Conservation (phyloP, 2,329 filamentous ascomycete species). For the Penicillium sp. region DNA sequence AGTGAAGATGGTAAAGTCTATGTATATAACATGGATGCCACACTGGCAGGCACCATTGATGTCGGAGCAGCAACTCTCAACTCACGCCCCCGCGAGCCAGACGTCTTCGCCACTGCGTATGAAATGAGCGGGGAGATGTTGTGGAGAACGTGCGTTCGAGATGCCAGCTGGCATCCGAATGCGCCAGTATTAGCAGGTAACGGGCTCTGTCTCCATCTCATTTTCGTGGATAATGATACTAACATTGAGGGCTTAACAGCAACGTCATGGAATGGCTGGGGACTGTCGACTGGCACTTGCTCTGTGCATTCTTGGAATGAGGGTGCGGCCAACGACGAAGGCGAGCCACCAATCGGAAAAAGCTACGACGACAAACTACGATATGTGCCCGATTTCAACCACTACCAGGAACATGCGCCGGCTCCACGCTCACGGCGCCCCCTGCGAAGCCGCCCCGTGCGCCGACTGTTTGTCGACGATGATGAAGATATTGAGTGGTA, state of each 20-base stretch:
- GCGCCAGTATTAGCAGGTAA: slow-evolving; percentile 72
- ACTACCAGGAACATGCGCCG: slow-evolving; percentile 23
- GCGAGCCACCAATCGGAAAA: slow-evolving; percentile 56
- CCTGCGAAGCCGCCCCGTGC: slow-evolving; percentile 25
- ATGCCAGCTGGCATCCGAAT: slow-evolving; percentile 87
- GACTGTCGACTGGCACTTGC: slow-evolving; percentile 69
- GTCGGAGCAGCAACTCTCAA: slow-evolving; percentile 68
- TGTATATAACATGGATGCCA: slow-evolving; percentile 91
- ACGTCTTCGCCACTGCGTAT: slow-evolving; percentile 56
- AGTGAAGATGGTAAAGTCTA: slow-evolving; percentile 87
- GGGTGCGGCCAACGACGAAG: slow-evolving; percentile 61
- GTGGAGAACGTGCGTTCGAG: slow-evolving; percentile 78
- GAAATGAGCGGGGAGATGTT: slow-evolving; percentile 54
- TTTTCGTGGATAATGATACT: not conserved
- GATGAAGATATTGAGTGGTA: slow-evolving; percentile 18
- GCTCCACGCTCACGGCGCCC: slow-evolving; percentile 12
- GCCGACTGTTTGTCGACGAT: slow-evolving; percentile 12
- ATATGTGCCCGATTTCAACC: slow-evolving; percentile 47
- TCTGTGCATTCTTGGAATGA: slow-evolving; percentile 77
- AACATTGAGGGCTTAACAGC: slow-evolving; percentile 53
- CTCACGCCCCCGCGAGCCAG: slow-evolving; percentile 55
- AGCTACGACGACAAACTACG: slow-evolving; percentile 61
- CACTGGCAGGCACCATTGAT: slow-evolving; percentile 72
- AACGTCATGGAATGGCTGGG: slow-evolving; percentile 78
- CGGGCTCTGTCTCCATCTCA: slow-evolving; percentile 19